Base-by-base conservation (phyloP, 768 basidiomycete genomes). In the Boletellus sp. region DNA sequence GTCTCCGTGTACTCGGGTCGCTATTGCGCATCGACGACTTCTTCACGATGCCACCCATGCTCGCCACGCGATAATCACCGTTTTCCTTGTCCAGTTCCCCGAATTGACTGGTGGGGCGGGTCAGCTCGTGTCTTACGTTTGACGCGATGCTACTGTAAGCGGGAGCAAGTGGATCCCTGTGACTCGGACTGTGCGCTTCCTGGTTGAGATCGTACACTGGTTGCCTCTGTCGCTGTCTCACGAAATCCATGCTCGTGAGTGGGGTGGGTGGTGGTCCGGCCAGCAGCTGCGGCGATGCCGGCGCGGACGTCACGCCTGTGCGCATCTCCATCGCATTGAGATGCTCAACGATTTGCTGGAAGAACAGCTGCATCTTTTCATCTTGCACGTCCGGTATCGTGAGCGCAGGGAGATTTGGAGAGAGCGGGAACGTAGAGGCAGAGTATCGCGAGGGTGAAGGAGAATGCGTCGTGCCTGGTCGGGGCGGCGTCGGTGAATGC, bases 311-410 rank as follows among this genome's bases (percentile, higher is more conserved):
- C 36, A 57, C 55, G 8, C 58, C 65, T 13, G 79, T 74, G 43
- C 78, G 77, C 34, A 76, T 73, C 60, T 87, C 83, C 72, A 92
- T 81, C 38, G 78, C 77, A 58, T 85, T 83, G 48, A 94, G 78
- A 63, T 90, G 88, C 41, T 86, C 80, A 8, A 84, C 87, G 40
- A 94, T 84, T 65, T 94, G 89, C 47, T 87, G 77, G 68, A 94
- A 90, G 72, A 94, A 94, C 40, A 80, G 70, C 56, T 92, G 89
- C 59, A 95, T 81, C 39, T 79, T 83, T 45, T 80, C 80, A 59
- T 93, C 85, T 57, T 85, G 77, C 24, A 87, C 71, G 48, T 85
- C 78, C 0, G 90, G 87, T n/a, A 83, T 74, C 23, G 78, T 75
- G 28, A 89, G 63, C 8, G 68, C 71, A 7, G 77, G 74, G 8